phyloP scores from a whole-genome alignment of 225 moss, liverwort and hornwort genomes.

The Pseudisothecium myosuroides region DNA sequence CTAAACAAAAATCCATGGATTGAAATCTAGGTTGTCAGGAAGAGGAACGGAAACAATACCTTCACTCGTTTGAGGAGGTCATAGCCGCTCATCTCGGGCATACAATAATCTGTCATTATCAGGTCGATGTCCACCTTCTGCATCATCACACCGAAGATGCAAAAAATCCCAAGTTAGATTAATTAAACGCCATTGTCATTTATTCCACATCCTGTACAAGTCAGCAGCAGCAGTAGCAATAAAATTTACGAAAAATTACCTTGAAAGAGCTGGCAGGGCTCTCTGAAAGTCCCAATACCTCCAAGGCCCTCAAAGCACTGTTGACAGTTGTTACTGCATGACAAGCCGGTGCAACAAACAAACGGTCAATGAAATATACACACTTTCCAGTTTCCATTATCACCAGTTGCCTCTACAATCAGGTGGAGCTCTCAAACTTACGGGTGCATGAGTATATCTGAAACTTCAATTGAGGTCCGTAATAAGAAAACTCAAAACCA shows the following conservation, averaged over 20 bases:
- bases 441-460: not conserved
- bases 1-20: not conserved
- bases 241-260: not conserved
- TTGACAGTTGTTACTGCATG: slow-evolving; percentile 63
- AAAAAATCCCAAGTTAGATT: not conserved
- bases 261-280: slow-evolving; percentile 3
- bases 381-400: not conserved
- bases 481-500: not conserved
- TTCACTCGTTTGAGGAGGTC: slow-evolving; percentile 72
- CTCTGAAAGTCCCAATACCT: slow-evolving; percentile 54
- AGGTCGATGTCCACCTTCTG: slow-evolving; percentile 64
- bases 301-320: slow-evolving; percentile 61
- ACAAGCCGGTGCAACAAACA: not conserved
- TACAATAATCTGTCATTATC: slow-evolving; percentile 82
- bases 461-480: not conserved
- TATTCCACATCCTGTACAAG: not conserved
- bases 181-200: not conserved
- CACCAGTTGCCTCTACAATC: not conserved
- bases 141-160: not conserved
- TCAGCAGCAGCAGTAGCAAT: not conserved
- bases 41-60: slow-evolving; percentile 7
- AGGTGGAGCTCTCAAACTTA: not conserved
- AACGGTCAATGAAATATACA: not conserved
- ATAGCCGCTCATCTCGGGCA: slow-evolving; percentile 87
- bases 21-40: not conserved